Evolutionary conservation across 1,284 basidiomycete species (phyloP), one percentile per base, ranked within the genome.

Genomic region (Trichosporon sp.): DNA sequence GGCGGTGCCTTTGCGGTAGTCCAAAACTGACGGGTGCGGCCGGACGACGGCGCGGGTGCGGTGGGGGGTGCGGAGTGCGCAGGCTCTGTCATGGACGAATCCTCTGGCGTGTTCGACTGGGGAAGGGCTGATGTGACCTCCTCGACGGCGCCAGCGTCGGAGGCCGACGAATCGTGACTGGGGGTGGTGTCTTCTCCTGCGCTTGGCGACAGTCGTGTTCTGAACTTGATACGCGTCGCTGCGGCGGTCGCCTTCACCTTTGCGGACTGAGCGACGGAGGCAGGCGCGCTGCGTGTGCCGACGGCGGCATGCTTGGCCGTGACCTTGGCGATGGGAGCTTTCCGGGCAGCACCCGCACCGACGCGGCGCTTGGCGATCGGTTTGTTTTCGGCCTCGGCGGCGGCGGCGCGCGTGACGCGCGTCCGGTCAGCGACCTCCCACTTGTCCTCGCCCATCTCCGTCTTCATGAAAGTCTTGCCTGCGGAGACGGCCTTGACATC

Each of bases 371-470:
- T 65, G 32, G 44, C 38, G 13, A 31, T 23, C 18, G 63, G 67
- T n/a, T 23, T 27, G 13, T 62, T 44, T 11, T 67, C 62, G 2
- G 34, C 51, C 13, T 64, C 65, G 0, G 62, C 51, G 15, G 64
- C 47, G 21, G 44, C 63, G 15, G 44, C 58, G 7, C 71, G 71
- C 29, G 71, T 67, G 29, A 68, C 56, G 44, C 62, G 66, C 7
- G 56, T 62, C 12, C 29, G 53, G 27, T 65, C 68, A 1, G 23
- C 65, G 15, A 62, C 31, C 6, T 68, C 62, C 58, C 67, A 72
- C 51, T 68, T 72, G 58, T 72, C 71, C 47, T 72, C 71, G 13
- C 69, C 67, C 69, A 70, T 70, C 29, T 72, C 68, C 21, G 70
- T 69, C 65, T 68, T 70, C 1, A 72, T 69, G 65, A 72, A 72